Evolutionary conservation across 306 rosid genomes (phyloP), one percentile per base, ranked within the genome.

Genomic region (Sindora glabra): DNA sequence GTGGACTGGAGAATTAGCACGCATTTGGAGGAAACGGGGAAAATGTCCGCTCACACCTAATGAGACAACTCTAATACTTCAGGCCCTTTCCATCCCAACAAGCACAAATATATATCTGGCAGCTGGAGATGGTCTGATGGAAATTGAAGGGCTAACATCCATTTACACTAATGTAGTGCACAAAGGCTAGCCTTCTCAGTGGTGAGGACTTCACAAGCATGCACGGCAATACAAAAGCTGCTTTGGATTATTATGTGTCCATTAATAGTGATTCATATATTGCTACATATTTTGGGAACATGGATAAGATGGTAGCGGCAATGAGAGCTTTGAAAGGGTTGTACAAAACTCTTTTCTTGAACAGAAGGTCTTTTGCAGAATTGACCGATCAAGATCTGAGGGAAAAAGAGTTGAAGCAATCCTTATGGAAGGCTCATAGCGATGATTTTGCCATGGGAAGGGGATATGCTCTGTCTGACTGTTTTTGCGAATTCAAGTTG

Each of bases 161-260:
- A 41, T 73, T 33, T 92, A 89, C 61, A 69, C 72, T 2, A 86
- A 84, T 46, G 83, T 84, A 37, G 67, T 84, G n/a, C 32, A 92
- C 99, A 0, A 92, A 92, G 68, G 76, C 95, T 36, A 71, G 84
- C 68, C 84, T 92, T 80, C 86, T 92, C 19, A 84, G 72, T 26
- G 80, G 74, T 8, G 84, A 86, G 64, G 99, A 92, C 69, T 86
- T 92, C 76, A 74, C 80, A 40, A 86, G 49, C 71, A 86, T 92
- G 96, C 96, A 92, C 37, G 99, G 96, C 33, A 92, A 92, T 77
- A 89, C 99, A 14, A 92, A 92, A 84, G 96, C 98, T 25, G 98
- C 96, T 13, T 67, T 91, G 84, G 98, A 91, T 69, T 88, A 91
- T 53, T 81, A 77, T 33, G 87, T 92, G 13, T 92, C 96, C 17